phyloP scores from a whole-genome alignment of 1,284 basidiomycete genomes.

The Apiotrichum brassicae region DNA sequence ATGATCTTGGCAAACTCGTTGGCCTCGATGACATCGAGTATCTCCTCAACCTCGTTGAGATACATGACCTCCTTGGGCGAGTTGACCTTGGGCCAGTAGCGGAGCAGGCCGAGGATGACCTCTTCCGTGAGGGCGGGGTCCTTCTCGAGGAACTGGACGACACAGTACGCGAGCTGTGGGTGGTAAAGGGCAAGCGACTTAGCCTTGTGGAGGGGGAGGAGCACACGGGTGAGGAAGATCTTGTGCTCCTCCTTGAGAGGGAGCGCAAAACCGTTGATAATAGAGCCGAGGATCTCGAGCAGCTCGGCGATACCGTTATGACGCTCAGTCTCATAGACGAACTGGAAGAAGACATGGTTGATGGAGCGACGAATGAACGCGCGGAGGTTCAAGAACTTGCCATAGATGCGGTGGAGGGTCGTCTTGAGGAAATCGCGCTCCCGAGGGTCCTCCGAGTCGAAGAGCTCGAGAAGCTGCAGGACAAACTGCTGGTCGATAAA shows the following conservation, averaged over 20 bases:
- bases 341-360: conserved; percentile 99
- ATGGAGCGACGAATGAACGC: conserved; percentile 98
- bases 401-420: conserved; percentile 97
- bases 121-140: conserved; percentile 88
- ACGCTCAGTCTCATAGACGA: conserved; percentile 96
- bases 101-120: conserved; percentile 87
- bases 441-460: conserved; percentile 97
- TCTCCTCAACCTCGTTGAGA: conserved; percentile 98
- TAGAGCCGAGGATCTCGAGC: conserved; percentile 95
- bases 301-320: conserved; percentile 99
- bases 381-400: conserved; percentile 97
- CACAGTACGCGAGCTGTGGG: conserved; percentile 96
- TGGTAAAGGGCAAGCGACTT: conserved; percentile 96
- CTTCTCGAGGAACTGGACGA: conserved; percentile 98
- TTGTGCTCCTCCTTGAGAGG: conserved; percentile 99
- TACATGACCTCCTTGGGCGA: conserved; percentile 99
- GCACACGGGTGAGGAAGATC: conserved; percentile 91
- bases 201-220: conserved; percentile 95
- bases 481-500: conserved; percentile 98
- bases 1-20: conserved; percentile 96
- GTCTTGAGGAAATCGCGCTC: conserved; percentile 99
- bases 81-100: conserved; percentile 99
- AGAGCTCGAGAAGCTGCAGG: conserved; percentile 91
- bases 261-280: conserved; percentile 98
- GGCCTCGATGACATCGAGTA: conserved; percentile 96